Percentiles rank a stretch among this genome's conserved stretches.
These are phyloP conservation scores for Lactarius trivialis DNA, from an alignment of 768 basidiomycete species.

Conservation along the genomic window DNA sequence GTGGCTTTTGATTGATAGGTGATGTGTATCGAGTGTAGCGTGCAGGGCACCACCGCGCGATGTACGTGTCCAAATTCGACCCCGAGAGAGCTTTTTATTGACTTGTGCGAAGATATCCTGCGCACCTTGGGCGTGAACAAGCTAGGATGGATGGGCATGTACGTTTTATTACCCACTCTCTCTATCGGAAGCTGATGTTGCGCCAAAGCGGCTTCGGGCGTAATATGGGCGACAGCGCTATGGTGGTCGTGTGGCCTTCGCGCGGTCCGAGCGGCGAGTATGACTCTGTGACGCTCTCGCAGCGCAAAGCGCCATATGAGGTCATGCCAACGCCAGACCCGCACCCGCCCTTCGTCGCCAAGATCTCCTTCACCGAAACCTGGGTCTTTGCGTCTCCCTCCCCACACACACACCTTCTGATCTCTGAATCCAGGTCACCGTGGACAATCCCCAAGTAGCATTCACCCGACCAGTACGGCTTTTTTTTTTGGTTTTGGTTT, in stretches of 20 bases:
- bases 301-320: conserved; percentile 48
- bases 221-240: conserved; percentile 48
- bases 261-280: conserved; percentile 35
- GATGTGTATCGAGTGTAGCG: conserved; percentile 16
- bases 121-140: conserved; percentile 14
- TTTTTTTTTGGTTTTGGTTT: too few species aligned
- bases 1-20: neutral
- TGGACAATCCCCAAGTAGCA: conserved; percentile 4
- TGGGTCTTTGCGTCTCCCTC: conserved; percentile 29
- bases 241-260: conserved; percentile 74
- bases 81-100: too few species aligned
- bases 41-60: conserved; percentile 10
- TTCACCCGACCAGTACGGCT: conserved; percentile 2
- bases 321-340: conserved; percentile 51
- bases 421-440: conserved; percentile 3
- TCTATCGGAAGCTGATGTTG: too few species aligned
- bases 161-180: too few species aligned
- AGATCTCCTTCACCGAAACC: conserved; percentile 30
- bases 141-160: conserved; percentile 28
- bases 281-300: conserved; percentile 51
- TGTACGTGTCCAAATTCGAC: too few species aligned
- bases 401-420: neutral
- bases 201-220: conserved; percentile 60
- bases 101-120: conserved; percentile 20
- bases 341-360: conserved; percentile 47